These are phyloP conservation scores for Coleophoma crateriformis DNA, from an alignment of 2,329 filamentous ascomycete species.

Conservation along the genomic window DNA sequence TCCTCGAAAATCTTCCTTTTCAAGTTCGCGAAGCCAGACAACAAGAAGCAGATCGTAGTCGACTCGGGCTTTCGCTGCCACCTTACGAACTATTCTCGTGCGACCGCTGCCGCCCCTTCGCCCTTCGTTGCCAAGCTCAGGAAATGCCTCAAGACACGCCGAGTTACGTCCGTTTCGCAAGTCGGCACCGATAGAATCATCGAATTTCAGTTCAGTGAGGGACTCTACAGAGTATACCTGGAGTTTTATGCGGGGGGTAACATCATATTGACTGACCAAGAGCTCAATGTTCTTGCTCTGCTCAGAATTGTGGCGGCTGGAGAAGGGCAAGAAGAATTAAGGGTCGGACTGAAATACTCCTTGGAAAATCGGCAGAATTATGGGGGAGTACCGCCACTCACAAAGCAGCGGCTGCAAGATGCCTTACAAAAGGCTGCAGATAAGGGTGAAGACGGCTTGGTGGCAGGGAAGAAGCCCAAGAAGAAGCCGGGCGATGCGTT, in stretches of 20 bases:
- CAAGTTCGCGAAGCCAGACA: conserved; percentile 87
- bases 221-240: conserved; percentile 78
- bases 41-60: conserved; percentile 83
- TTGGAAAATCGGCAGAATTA: conserved; percentile 82
- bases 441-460: conserved; percentile 44
- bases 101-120: conserved; percentile 79
- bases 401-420: conserved; percentile 63
- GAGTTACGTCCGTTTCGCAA: conserved; percentile 76
- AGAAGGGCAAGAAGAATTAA: conserved; percentile 77
- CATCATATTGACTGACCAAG: conserved; percentile 82
- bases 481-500: conserved; percentile 70
- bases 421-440: conserved; percentile 64
- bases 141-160: conserved; percentile 81
- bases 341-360: conserved; percentile 72
- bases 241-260: conserved; percentile 98
- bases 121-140: conserved; percentile 79
- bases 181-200: conserved; percentile 92
- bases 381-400: conserved; percentile 66
- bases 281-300: conserved; percentile 76
- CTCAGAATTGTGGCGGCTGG: conserved; percentile 76
- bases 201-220: conserved; percentile 89
- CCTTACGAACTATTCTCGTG: conserved; percentile 82
- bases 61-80: conserved; percentile 97
- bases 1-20: conserved; percentile 92
- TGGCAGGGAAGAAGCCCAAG: conserved; percentile 60